Percentiles rank a stretch among this genome's conserved stretches.
phyloP scores from a whole-genome alignment of 2,329 filamentous ascomycete genomes.

The Ambrosiella beaveri region DNA sequence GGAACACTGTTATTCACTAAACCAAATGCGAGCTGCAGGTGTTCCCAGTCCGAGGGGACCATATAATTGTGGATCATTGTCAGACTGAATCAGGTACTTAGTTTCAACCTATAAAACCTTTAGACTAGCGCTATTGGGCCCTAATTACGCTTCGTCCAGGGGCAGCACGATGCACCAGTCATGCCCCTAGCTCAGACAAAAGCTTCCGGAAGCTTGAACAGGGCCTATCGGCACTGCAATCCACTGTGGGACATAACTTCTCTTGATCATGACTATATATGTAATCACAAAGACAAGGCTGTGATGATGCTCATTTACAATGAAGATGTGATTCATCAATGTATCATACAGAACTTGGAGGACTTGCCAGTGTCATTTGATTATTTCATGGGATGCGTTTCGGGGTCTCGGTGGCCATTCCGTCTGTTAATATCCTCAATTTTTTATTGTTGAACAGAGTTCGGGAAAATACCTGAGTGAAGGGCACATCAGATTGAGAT shows the following conservation, averaged over 20 bases:
- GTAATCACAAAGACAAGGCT: too few species aligned
- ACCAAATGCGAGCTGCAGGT: too few species aligned
- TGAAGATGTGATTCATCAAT: neutral
- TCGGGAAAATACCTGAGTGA: neutral
- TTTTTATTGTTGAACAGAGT: neutral
- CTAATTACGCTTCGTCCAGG: neutral
- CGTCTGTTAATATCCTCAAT: neutral
- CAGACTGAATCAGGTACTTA: slow-evolving; percentile 1
- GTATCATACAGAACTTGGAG: too few species aligned
- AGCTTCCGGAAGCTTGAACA: neutral
- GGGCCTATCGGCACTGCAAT: neutral
- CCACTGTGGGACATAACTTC: neutral
- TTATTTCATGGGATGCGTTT: too few species aligned
- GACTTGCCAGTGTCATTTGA: too few species aligned
- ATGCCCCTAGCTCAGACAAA: neutral
- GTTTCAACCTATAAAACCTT: neutral
- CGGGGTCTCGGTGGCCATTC: too few species aligned
- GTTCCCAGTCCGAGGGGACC: neutral
- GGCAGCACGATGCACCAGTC: too few species aligned
- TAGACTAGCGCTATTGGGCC: neutral
- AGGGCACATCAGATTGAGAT: neutral
- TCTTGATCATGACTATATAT: too few species aligned
- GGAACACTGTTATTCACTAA: too few species aligned
- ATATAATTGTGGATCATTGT: neutral
- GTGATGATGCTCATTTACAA: too few species aligned